These are phyloP conservation scores for Mollisia scopiformis DNA, from an alignment of 2,329 filamentous ascomycete genomes.

Conservation along the genomic window DNA sequence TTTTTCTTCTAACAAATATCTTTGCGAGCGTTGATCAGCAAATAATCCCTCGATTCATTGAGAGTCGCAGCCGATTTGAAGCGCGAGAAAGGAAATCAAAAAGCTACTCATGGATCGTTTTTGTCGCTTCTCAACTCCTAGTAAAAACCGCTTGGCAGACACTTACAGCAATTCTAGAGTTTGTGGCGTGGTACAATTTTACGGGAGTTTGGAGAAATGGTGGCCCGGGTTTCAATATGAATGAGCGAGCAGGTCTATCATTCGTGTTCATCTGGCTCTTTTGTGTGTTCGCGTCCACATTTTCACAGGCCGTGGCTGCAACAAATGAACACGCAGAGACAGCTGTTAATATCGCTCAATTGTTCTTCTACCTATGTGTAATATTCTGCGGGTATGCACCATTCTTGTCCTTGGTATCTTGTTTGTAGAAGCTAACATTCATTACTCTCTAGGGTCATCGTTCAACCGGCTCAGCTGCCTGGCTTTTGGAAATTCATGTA, in stretches of 20 bases:
- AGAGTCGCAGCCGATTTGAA: slow-evolving; percentile 56
- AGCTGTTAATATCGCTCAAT: slow-evolving; percentile 74
- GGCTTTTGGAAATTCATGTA: slow-evolving; percentile 86
- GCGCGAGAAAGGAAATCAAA: slow-evolving; percentile 74
- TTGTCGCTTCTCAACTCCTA: slow-evolving; percentile 71
- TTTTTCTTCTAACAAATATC: slow-evolving; percentile 70
- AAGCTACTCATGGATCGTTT: slow-evolving; percentile 71
- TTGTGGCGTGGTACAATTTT: slow-evolving; percentile 81
- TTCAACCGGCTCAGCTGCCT: slow-evolving; percentile 62
- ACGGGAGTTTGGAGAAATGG: slow-evolving; percentile 76
- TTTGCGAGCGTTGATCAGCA: slow-evolving; percentile 75
- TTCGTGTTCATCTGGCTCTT: slow-evolving; percentile 76
- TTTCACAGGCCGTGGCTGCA: slow-evolving; percentile 76
- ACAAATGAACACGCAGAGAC: slow-evolving; percentile 74
- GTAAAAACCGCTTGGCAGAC: slow-evolving; percentile 82
- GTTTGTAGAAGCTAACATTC: too few species aligned
- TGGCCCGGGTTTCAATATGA: slow-evolving; percentile 56
- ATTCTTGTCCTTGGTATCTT: too few species aligned
- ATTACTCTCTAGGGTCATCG: too few species aligned
- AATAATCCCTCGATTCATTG: slow-evolving; percentile 70
- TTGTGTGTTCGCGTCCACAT: slow-evolving; percentile 78
- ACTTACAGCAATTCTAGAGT: slow-evolving; percentile 74
- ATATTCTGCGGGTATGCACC: slow-evolving; percentile 73
- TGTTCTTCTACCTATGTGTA: slow-evolving; percentile 72
- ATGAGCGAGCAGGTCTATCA: slow-evolving; percentile 74